These are phyloP conservation scores for Phytophthora constricta DNA, from an alignment of 352 stramenopile species.

Conservation along the genomic window DNA sequence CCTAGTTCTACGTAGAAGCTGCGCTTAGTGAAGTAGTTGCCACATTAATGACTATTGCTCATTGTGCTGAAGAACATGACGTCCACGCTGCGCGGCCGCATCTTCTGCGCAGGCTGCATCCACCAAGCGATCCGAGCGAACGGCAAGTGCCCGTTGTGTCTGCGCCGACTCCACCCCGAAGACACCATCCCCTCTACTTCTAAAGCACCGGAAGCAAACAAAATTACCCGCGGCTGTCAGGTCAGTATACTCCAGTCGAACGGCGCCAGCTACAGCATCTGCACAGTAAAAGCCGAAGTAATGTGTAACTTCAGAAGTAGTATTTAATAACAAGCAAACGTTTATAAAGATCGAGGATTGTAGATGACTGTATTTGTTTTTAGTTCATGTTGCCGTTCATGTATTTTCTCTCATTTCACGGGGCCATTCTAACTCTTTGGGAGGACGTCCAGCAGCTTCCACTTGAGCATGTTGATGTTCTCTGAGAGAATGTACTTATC, in stretches of 20 bases:
- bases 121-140: slow-evolving; percentile 68
- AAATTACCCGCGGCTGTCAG: slow-evolving; percentile 5
- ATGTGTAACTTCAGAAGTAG: too few relatives aligned
- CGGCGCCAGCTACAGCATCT: too few relatives aligned
- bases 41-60: too few relatives aligned
- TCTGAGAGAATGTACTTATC: slow-evolving; percentile 71
- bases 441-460: slow-evolving; percentile 65
- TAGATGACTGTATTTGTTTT: slow-evolving; percentile 25
- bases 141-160: slow-evolving; percentile 79
- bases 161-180: slow-evolving; percentile 59
- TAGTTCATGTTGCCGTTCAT: slow-evolving; percentile 9
- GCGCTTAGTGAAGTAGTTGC: too few relatives aligned
- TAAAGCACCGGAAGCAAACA: slow-evolving; percentile 34
- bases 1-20: too few relatives aligned
- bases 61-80: slow-evolving; percentile 84
- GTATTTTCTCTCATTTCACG: slow-evolving; percentile 1
- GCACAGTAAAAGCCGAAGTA: too few relatives aligned
- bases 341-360: too few relatives aligned
- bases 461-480: slow-evolving; percentile 78
- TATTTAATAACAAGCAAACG: too few relatives aligned
- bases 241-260: slow-evolving; percentile 23
- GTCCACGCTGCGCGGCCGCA: slow-evolving; percentile 78
- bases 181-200: slow-evolving; percentile 86
- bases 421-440: slow-evolving; percentile 33
- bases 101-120: slow-evolving; percentile 84